A percentile compares a stretch with the other conserved stretches of the same genome.
phyloP scores from a whole-genome alignment of 352 stramenopile genomes.

The Phytophthora megakarya region DNA sequence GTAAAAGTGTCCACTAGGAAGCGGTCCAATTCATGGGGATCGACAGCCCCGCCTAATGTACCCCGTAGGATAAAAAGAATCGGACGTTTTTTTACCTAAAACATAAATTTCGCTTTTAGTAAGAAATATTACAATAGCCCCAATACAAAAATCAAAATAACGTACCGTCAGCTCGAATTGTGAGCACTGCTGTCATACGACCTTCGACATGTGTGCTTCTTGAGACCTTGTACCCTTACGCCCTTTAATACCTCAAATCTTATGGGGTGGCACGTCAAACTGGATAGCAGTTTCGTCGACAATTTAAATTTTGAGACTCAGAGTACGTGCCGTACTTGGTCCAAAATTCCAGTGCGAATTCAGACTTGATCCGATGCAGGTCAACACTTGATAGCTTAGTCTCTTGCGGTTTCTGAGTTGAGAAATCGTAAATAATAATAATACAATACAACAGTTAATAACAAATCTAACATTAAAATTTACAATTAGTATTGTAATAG shows the following conservation, averaged over 20 bases:
- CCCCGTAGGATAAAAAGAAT: neutral
- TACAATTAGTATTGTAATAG: too few species aligned
- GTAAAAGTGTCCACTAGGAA: neutral
- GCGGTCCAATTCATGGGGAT: neutral
- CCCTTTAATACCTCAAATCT: neutral
- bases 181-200: too few species aligned
- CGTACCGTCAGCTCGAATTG: too few species aligned
- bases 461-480: neutral
- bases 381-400: neutral
- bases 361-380: neutral
- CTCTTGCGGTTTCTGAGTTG: neutral
- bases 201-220: slow-evolving; percentile 7
- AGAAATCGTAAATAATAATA: neutral
- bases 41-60: neutral
- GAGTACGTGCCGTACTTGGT: neutral
- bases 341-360: neutral
- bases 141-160: too few species aligned
- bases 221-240: neutral
- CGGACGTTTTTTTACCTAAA: too few species aligned
- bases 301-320: neutral
- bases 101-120: too few species aligned
- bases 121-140: too few species aligned
- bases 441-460: neutral
- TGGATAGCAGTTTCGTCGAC: neutral
- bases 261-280: neutral